Evolutionary conservation across 805 yeast genomes (phyloP).

Genomic region (Wickerhamiella alocasiicola): DNA sequence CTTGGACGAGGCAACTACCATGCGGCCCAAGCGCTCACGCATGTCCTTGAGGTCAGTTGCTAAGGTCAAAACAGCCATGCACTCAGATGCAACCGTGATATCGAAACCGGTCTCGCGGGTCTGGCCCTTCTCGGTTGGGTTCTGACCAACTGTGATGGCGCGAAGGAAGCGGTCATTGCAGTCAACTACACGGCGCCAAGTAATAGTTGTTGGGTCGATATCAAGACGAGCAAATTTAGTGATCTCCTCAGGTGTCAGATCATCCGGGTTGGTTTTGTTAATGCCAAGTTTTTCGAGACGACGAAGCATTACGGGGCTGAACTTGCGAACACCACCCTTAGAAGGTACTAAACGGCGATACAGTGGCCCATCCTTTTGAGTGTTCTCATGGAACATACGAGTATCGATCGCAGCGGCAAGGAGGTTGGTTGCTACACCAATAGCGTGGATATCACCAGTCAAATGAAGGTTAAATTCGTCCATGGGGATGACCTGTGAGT

Average conservation of each 20-base stretch:
- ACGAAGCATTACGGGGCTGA: constrained; percentile 65
- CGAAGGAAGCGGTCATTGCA: constrained; percentile 85
- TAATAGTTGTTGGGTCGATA: constrained; percentile 79
- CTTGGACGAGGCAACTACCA: constrained; percentile 74
- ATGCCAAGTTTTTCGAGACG: constrained; percentile 77
- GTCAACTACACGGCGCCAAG: constrained; percentile 90
- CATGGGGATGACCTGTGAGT: constrained; percentile 96
- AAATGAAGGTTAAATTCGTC: constrained; percentile 96
- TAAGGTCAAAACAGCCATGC: constrained; percentile 90
- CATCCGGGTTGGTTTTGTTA: constrained; percentile 63
- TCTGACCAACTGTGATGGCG: constrained; percentile 80
- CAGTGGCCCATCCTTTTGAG: constrained; percentile 71
- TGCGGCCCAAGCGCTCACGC: constrained; percentile 75
- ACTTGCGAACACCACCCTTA: constrained; percentile 65
- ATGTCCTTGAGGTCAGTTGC: constrained; percentile 67
- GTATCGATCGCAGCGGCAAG: constrained; percentile 96
- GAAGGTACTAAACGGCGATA: constrained; percentile 78
- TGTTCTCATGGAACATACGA: constrained; percentile 86
- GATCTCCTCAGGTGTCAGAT: constrained; percentile 65
- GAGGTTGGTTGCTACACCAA: constrained; percentile 83
- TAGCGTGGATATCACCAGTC: constrained; percentile 97
- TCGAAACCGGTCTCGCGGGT: constrained; percentile 86
- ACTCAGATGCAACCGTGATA: constrained; percentile 90
- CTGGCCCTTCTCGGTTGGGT: constrained; percentile 83
- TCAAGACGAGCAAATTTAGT: constrained; percentile 66